A percentile compares a stretch with the other conserved stretches of the same genome.
These are phyloP conservation scores for Blepharisma japonicum DNA, from an alignment of 73 alveolate genomes.

Conservation along the genomic window DNA sequence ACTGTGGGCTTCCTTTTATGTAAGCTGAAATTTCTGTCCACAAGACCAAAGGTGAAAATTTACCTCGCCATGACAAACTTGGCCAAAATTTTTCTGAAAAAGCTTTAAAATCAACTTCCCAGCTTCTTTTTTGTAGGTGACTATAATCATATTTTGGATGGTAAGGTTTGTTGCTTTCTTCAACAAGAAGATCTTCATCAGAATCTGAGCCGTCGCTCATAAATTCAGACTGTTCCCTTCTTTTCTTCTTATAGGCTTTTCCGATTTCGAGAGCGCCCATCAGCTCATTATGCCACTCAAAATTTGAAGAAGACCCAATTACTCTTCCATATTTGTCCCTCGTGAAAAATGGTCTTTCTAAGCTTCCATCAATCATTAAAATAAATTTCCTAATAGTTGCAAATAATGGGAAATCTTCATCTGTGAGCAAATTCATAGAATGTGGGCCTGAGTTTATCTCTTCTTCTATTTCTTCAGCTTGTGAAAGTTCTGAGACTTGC, in stretches of 20 bases:
- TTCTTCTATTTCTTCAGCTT: neutral
- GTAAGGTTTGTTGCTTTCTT: conserved; percentile 35
- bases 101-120: conserved; percentile 44
- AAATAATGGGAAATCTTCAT: conserved; percentile 59
- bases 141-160: conserved; percentile 20
- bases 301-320: conserved; percentile 46
- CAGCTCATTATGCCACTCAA: conserved; percentile 71
- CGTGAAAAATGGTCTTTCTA: conserved; percentile 53
- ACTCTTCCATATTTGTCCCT: conserved; percentile 54
- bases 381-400: conserved; percentile 52
- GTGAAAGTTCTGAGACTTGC: neutral
- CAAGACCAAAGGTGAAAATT: conserved; percentile 6
- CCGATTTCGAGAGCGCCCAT: conserved; percentile 58
- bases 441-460: neutral
- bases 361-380: conserved; percentile 58
- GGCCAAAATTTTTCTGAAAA: conserved; percentile 35
- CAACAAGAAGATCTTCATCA: conserved; percentile 36
- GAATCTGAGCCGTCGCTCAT: conserved; percentile 41
- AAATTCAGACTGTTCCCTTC: conserved; percentile 41
- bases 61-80: neutral
- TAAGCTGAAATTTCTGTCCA: conserved; percentile 70
- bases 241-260: conserved; percentile 43
- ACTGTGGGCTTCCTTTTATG: conserved; percentile 49
- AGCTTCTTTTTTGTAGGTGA: neutral
- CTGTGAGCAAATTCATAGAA: neutral